Evolutionary conservation across 1,284 basidiomycete genomes (phyloP).

Genomic region (Rhodofomes roseus): DNA sequence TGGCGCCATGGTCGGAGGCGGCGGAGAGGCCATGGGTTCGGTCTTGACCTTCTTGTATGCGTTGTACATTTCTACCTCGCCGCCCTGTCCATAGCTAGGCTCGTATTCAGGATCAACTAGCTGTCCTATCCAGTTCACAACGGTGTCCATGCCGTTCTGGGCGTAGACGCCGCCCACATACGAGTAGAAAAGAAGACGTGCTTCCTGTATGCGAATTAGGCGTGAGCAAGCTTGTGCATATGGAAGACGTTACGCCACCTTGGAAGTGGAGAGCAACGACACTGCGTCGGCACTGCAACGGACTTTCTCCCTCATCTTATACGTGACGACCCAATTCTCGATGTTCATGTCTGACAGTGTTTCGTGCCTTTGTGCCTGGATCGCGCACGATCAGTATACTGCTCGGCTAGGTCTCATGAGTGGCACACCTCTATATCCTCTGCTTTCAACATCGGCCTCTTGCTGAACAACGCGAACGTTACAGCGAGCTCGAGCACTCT

Average conservation of each 20-base stretch:
- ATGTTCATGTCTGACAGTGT: slow-evolving; percentile 44
- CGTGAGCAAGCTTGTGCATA: slow-evolving; percentile 6
- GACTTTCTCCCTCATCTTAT: slow-evolving; percentile 54
- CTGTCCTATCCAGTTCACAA: slow-evolving; percentile 56
- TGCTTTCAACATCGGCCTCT: slow-evolving; percentile 48
- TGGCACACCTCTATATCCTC: slow-evolving; percentile 45
- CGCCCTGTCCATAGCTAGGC: slow-evolving; percentile 16
- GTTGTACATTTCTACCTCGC: slow-evolving; percentile 19
- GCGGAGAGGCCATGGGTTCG: slow-evolving; percentile 15
- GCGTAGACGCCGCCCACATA: slow-evolving; percentile 64
- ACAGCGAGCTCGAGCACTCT: slow-evolving; percentile 47
- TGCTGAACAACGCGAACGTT: slow-evolving; percentile 47
- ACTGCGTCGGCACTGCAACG: slow-evolving; percentile 47
- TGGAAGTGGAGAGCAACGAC: slow-evolving; percentile 35
- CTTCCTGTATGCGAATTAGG: slow-evolving; percentile 42
- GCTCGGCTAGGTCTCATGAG: not conserved
- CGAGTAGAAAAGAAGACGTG: slow-evolving; percentile 52
- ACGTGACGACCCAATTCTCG: slow-evolving; percentile 54
- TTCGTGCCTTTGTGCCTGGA: slow-evolving; percentile 25
- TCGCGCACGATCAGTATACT: not conserved
- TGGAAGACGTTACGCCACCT: slow-evolving; percentile 38
- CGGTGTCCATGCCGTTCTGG: slow-evolving; percentile 47
- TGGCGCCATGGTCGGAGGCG: slow-evolving; percentile 7
- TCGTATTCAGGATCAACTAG: slow-evolving; percentile 43
- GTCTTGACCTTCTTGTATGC: slow-evolving; percentile 24